Base-by-base conservation (phyloP, 176 grass and related monocot genomes). In the Avena atlantica region DNA sequence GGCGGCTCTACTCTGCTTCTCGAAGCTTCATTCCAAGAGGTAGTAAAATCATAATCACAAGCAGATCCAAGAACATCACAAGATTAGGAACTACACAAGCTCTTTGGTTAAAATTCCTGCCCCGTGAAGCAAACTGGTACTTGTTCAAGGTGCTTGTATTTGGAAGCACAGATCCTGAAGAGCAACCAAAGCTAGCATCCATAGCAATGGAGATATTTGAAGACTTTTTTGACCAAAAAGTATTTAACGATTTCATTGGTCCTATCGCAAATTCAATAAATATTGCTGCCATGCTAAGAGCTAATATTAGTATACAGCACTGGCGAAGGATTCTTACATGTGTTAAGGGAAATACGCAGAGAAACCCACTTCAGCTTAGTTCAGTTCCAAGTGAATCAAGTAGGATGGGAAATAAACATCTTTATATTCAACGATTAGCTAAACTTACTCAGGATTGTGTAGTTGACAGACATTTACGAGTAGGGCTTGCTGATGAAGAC, bases 11-110 rank as follows among this genome's bases (percentile, higher is more conserved):
- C 15, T 4, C 42, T 34, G 65, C 65, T 11, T 89, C 73, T 9
- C 20, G 9, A 37, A 70, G 31, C 16, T 71, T 44, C 60, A 60
- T 47, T 44, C 34, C 53, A 79, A 36, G 42, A 10, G 80, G 70
- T 37, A 89, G 87, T 57, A 89, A 83, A n/a, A 50, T 89, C 9
- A 78, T 89, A 81, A 44, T 88, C 14, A 66, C 55, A 52, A 27
- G 10, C 12, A 2, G 0, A 24, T 49, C 45, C 9, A 42, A 84
- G 2, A 3, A 55, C 0, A 21, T 42, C 16, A 49, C 55, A 29
- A 60, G 48, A 3, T 20, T 68, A 53, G 78, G 65, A 83, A 78
- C 49, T 31, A 60, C 74, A 19, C 48, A 57, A 4, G 57, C 79
- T 5, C 15, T 88, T 6, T 23, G n/a, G 0, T n/a, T 88, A 9